Evolutionary conservation across 257 asterid species (phyloP), one percentile per base, ranked within the genome.

Genomic region (Ballota nigra): DNA sequence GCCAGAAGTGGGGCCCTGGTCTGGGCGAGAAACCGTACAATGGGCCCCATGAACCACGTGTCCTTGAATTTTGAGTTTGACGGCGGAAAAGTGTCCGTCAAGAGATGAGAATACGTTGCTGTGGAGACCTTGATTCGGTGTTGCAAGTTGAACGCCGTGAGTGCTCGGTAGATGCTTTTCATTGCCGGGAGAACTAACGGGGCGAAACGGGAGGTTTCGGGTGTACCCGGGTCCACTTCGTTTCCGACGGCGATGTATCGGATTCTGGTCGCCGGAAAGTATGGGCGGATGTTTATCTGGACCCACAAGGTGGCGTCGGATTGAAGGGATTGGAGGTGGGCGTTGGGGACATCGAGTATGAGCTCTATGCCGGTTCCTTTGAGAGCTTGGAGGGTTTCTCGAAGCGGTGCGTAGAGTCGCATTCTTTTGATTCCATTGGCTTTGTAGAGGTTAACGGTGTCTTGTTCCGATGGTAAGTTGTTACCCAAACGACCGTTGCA

Each of bases 181-280:
- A 85, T 83, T 40, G 76, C 86, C 0, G 77, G 82, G 56, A 62
- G 78, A 2, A 81, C 65, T 2, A 29, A 56, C 6, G 19, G 53
- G 38, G 22, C 76, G 19, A 12, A 28, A 1, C 60, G 33, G 1
- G 71, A 49, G 0, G 28, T 34, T 1, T 78, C 62, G 0, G 12
- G 5, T 2, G 29, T 63, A 0, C 4, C 57, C 0, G 87, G 88
- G 68, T 61, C 67, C 0, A 86, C 83, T 70, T 86, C 91, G 52
- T 82, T 83, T 8, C 87, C 89, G 0, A 78, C 77, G 2, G 82
- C 65, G 13, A 86, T 80, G 79, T 78, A 82, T 0, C 76, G 70
- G 20, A 84, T 77, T 15, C 67, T 76, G 63, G 81, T 78, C 2
- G 47, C 74, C 0, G 87, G 82, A 3, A 74, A 73, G 61, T 76